A percentile compares a stretch with the other conserved stretches of the same genome.
phyloP scores from a whole-genome alignment of 139 green algal genomes.

The Edaphochlamys debaryana region DNA sequence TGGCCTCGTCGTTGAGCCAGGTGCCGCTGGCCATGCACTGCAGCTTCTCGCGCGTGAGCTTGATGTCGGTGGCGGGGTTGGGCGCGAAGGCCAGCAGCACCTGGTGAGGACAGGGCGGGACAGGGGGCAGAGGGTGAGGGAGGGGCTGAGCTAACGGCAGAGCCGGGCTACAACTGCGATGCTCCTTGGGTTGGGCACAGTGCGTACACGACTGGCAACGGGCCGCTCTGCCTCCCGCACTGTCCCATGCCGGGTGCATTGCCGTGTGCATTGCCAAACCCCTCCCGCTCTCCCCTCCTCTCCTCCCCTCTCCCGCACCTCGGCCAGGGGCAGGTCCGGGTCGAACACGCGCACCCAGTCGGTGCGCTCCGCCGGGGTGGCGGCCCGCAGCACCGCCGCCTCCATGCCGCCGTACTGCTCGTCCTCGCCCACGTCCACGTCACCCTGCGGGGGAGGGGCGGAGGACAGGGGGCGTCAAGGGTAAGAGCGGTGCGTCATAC shows the following conservation, averaged over 20 bases:
- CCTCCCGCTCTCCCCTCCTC: too few species aligned
- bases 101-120: neutral
- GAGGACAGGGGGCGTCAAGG: too few species aligned
- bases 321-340: too few species aligned
- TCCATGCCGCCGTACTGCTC: neutral
- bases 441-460: neutral
- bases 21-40: slow-evolving; percentile 4
- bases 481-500: too few species aligned
- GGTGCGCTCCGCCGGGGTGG: neutral
- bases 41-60: slow-evolving; percentile 49
- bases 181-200: too few species aligned
- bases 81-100: slow-evolving; percentile 8
- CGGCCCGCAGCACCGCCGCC: neutral
- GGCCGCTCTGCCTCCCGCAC: too few species aligned
- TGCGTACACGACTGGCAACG: too few species aligned
- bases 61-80: slow-evolving; percentile 14
- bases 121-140: neutral
- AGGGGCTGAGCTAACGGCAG: too few species aligned
- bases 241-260: too few species aligned
- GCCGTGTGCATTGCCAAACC: neutral
- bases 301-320: neutral
- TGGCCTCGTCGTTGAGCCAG: slow-evolving; percentile 89
- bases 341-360: slow-evolving; percentile 1
- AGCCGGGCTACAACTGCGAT: too few species aligned
- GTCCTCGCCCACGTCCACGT: slow-evolving; percentile 15